These are phyloP conservation scores for Heterobasidion irregulare DNA, from an alignment of 1,284 basidiomycete genomes.

Conservation along the genomic window DNA sequence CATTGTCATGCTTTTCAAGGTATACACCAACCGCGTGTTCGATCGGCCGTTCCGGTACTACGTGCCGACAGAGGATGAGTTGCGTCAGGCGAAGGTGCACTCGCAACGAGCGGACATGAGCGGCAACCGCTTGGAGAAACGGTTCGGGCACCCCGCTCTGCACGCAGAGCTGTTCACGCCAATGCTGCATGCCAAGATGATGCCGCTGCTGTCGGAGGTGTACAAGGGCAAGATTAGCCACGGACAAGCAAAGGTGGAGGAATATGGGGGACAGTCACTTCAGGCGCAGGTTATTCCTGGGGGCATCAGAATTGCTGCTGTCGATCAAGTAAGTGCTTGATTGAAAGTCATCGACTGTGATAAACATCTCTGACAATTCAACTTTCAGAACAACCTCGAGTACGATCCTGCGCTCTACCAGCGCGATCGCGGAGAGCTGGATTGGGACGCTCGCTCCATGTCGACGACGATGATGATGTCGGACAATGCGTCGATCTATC, in stretches of 20 bases:
- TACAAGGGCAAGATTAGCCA: constrained; percentile 65
- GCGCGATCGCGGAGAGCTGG: constrained; percentile 70
- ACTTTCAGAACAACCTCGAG: constrained; percentile 52
- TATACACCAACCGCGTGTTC: constrained; percentile 67
- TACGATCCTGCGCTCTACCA: constrained; percentile 69
- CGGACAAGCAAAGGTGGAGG: constrained; percentile 56
- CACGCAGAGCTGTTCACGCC: constrained; percentile 78
- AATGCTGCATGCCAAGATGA: constrained; percentile 82
- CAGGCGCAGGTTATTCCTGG: constrained; percentile 64
- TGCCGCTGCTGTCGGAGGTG: constrained; percentile 65
- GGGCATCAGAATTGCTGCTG: constrained; percentile 71
- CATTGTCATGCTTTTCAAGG: constrained; percentile 73
- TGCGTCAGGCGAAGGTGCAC: constrained; percentile 62
- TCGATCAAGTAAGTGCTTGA: constrained; percentile 47
- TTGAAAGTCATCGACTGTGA: constrained; percentile 4
- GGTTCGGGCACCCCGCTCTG: constrained; percentile 82
- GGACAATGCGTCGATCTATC: constrained; percentile 29
- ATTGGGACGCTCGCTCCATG: constrained; percentile 72
- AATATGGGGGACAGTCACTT: constrained; percentile 69
- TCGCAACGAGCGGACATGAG: constrained; percentile 62
- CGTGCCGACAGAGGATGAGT: constrained; percentile 63
- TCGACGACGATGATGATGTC: constrained; percentile 47
- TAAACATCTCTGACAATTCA: neutral
- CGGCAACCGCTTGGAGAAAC: constrained; percentile 66
- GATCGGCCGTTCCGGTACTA: constrained; percentile 73